Base-by-base conservation (phyloP, 495 filamentous ascomycete genomes). In the Aspergillus olivimuriae region DNA sequence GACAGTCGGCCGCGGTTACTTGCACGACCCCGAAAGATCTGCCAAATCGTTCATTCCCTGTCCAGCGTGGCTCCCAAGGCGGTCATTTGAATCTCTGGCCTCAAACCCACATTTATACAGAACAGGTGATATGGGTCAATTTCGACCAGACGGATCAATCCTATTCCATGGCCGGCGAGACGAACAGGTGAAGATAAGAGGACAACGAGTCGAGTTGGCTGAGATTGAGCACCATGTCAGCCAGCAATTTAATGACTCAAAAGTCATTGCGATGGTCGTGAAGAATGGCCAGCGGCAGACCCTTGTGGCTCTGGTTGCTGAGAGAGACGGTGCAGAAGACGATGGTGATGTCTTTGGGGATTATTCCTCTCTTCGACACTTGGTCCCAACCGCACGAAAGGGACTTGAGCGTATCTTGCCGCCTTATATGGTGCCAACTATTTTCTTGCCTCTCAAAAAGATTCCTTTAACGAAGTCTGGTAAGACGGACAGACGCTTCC, bases 181-280 rank as follows among this genome's bases (percentile, higher is more conserved):
- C 39, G 55, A 43, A 2, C 71, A 72, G 38, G 59, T 64, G 14
- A 68, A 70, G 51, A 47, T 76, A 12, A 52, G 60, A 0, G 71
- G 73, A 5, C 48, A 74, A 14, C 66, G 73, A 1, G 40, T 76
- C 6, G 69, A 76, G 16, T 52, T 74, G 4, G 51, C 46, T 2
- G 73, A 76, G 20, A 53, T 74, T 9, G 65, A 65, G 44, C 24
- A 44, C 37, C 47, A 38, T 28, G 24, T 28, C 11, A 28, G 24
- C 24, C 24, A 11, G 24, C 24, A 28, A 11, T 28, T 28, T 11
- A 28, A 28, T 28, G 24, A 28, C 24, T 11, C 24, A 28, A 11
- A 28, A 11, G 24, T 28, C 11, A 28, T 28, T 28, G 24, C 24
- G 11, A 6, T 28, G 24, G 24, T 28, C 24, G 11, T 28, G 24